Evolutionary conservation across 2,329 filamentous ascomycete genomes (phyloP).

Genomic region (Ilyonectria robusta): DNA sequence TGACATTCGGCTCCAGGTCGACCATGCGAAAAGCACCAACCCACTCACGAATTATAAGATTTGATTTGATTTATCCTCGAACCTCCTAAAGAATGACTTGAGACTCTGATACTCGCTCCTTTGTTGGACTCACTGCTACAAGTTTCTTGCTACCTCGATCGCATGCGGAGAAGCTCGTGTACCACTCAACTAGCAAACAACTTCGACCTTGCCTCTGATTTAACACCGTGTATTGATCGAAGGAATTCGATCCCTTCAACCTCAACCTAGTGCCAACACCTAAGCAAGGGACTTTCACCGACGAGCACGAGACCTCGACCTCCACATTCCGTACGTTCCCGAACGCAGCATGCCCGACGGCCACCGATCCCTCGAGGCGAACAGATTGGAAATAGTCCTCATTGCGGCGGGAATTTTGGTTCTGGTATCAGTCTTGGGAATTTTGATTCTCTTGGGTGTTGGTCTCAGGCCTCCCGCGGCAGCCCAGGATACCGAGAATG

Average conservation of each 20-base stretch:
- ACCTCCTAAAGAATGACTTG: conserved; percentile 10
- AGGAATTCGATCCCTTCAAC: not conserved
- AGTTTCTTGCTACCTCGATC: conserved; percentile 1
- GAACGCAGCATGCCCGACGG: conserved; percentile 43
- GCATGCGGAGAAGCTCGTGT: conserved; percentile 29
- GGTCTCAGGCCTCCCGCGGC: conserved; percentile 35
- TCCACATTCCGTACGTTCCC: not conserved
- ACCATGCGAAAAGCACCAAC: not conserved
- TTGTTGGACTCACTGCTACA: conserved; percentile 2
- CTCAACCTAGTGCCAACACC: not conserved
- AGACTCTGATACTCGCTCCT: not conserved
- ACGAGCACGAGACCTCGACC: not conserved
- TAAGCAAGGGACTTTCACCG: too few relatives aligned
- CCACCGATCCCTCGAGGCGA: conserved; percentile 45
- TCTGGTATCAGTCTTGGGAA: conserved; percentile 51
- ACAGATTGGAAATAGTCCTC: conserved; percentile 52
- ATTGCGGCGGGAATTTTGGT: conserved; percentile 52
- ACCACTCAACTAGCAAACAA: conserved; percentile 22
- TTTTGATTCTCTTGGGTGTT: conserved; percentile 51
- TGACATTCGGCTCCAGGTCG: not conserved
- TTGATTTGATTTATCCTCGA: not conserved
- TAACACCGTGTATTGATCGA: not conserved
- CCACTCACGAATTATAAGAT: not conserved
- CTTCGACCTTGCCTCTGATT: not conserved
- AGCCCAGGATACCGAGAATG: conserved; percentile 35